These are phyloP conservation scores for Coelastrella sp. DNA, from an alignment of 139 green algal genomes.

Conservation along the genomic window DNA sequence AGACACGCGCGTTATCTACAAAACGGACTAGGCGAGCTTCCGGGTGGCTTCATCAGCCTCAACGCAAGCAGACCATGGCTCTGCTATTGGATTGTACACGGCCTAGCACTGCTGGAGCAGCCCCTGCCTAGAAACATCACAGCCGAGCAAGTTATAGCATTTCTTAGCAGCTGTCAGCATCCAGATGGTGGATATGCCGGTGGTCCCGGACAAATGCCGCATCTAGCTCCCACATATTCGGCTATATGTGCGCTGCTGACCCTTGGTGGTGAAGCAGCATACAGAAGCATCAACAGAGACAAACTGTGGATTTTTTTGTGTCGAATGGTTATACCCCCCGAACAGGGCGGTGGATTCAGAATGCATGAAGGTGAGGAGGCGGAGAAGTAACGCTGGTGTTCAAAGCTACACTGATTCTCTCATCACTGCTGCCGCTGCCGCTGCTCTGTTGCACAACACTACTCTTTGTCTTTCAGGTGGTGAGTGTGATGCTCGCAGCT, in stretches of 20 bases:
- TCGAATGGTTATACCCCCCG: constrained; percentile 75
- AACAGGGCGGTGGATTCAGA: constrained; percentile 83
- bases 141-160: constrained; percentile 68
- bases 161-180: constrained; percentile 82
- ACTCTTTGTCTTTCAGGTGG: constrained; percentile 78
- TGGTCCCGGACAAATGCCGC: constrained; percentile 89
- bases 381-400: no score
- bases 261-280: constrained; percentile 78
- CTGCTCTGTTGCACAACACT: no score
- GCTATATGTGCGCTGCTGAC: constrained; percentile 87
- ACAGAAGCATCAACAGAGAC: constrained; percentile 67
- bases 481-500: constrained; percentile 93
- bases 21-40: constrained; percentile 37
- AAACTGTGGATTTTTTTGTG: constrained; percentile 73
- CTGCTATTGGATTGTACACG: constrained; percentile 92
- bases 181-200: constrained; percentile 89
- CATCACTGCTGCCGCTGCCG: background rate
- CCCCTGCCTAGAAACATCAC: constrained; percentile 37
- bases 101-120: constrained; percentile 81
- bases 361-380: constrained; percentile 92
- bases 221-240: constrained; percentile 96
- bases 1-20: constrained; percentile 74
- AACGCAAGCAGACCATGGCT: constrained; percentile 93
- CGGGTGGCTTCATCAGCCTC: constrained; percentile 71
- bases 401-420: background rate